phyloP scores from a whole-genome alignment of 441 rosid genomes.

The Jatropha podagrica region DNA sequence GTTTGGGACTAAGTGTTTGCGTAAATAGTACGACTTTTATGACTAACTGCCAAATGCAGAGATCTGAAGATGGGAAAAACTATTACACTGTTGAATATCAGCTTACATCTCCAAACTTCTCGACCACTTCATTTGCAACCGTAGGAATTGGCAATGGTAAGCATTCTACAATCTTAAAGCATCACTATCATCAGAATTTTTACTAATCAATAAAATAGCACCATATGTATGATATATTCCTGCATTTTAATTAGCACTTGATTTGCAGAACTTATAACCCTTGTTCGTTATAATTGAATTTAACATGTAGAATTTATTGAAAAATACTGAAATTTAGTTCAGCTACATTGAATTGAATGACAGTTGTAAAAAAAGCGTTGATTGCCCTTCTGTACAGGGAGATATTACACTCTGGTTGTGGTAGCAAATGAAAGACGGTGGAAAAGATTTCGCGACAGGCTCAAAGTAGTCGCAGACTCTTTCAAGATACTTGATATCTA shows the following conservation, averaged over 20 bases:
- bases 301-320: too few species aligned
- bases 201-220: background rate
- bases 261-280: background rate
- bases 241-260: background rate
- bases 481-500: conserved; percentile 67
- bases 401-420: conserved; percentile 81
- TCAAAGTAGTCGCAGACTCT: conserved; percentile 88
- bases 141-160: conserved; percentile 80
- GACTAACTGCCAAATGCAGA: conserved; percentile 44
- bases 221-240: background rate
- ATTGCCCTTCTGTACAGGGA: conserved; percentile 41
- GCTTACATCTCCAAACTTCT: conserved; percentile 64
- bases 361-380: too few species aligned
- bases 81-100: conserved; percentile 79
- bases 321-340: too few species aligned
- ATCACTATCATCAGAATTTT: background rate
- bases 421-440: conserved; percentile 88
- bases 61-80: conserved; percentile 62
- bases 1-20: too few species aligned
- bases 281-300: too few species aligned
- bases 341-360: too few species aligned
- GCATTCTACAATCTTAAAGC: background rate
- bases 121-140: conserved; percentile 69
- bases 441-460: conserved; percentile 65
- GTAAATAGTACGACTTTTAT: background rate